Percentiles rank a stretch among this genome's conserved stretches.
Conservation (phyloP, 257 asterid genomes). For the Capsicum pubescens region DNA sequence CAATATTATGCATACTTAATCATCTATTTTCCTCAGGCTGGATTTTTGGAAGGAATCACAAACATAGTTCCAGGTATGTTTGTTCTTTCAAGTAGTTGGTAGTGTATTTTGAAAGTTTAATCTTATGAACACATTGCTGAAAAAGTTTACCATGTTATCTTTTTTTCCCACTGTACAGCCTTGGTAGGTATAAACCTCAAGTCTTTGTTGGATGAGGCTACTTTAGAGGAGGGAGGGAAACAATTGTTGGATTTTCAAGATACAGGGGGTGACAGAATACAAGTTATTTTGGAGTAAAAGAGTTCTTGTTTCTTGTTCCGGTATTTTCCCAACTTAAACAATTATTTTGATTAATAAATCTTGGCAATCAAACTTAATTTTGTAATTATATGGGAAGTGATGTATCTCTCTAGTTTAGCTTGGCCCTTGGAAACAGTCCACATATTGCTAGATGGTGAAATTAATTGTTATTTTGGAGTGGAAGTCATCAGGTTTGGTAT, state of each 20-base stretch:
- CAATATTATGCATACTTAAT: background rate
- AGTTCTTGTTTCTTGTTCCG: background rate
- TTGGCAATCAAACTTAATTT: background rate
- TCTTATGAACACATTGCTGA: background rate
- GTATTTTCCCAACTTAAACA: background rate
- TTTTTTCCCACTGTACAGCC: constrained; percentile 49
- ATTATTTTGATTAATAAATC: background rate
- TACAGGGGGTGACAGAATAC: constrained; percentile 85
- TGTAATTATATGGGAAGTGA: background rate
- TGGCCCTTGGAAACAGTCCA: background rate
- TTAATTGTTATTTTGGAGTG: background rate
- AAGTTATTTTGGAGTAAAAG: constrained; percentile 72
- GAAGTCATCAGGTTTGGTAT: background rate
- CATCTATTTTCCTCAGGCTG: constrained; percentile 60
- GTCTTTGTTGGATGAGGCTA: constrained; percentile 67
- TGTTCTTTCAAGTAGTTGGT: background rate
- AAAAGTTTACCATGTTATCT: constrained; percentile 4
- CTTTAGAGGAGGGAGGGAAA: constrained; percentile 74
- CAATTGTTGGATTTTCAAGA: constrained; percentile 78
- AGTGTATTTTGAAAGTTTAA: background rate
- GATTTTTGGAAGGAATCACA: constrained; percentile 84
- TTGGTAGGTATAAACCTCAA: constrained; percentile 79
- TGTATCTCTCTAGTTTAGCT: background rate
- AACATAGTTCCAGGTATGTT: constrained; percentile 79
- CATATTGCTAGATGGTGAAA: background rate